Evolutionary conservation across 805 yeast genomes (phyloP), one percentile per base, ranked within the genome.

Genomic region (Yamadazyma olivae): DNA sequence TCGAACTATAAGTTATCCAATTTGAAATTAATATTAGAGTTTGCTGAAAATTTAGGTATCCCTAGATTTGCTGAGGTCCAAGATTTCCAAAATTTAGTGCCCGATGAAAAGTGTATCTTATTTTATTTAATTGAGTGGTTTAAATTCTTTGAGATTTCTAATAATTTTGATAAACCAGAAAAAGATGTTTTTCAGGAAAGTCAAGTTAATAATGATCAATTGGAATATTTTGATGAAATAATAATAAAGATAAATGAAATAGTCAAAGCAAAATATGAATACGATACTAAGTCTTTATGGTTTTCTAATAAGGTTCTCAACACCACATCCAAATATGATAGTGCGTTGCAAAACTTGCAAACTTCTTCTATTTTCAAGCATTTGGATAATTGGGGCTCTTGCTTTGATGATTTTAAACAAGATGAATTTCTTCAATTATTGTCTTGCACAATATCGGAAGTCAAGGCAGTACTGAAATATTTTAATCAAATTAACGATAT

Each of bases 91-190:
- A 59, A 64, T 16, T 49, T 59, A 10, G 63, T 60, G 17, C 83
- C 83, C 0, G 86, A 81, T 43, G 87, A 81, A 43, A 71, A 75
- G 44, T 69, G 80, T 27, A 62, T 81, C 12, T 66, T 80, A 45
- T 70, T 81, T 13, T 80, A 76, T 49, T 54, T 79, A 8, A 70
- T 81, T 10, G 74, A 79, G 46, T 75, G 81, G 79, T 79, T 68
- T 55, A 76, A 74, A 37, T 44, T 41, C 17, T 61, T 65, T 40
- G 67, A 61, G 38, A 18, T 44, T n/a, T 26, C 27, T 17, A 34
- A 33, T 20, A 32, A 38, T 16, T 40, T 24, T 8, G 33, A 33
- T 17, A 25, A 13, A 25, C 7, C 17, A 7, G 7, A 25, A 7
- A 25, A 25, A 13, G 28, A 25, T 25, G 10, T 10, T 20, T 10